A percentile compares a stretch with the other conserved stretches of the same genome.
Conservation (phyloP, 2,329 filamentous ascomycete species). For the Arthroderma sp. region DNA sequence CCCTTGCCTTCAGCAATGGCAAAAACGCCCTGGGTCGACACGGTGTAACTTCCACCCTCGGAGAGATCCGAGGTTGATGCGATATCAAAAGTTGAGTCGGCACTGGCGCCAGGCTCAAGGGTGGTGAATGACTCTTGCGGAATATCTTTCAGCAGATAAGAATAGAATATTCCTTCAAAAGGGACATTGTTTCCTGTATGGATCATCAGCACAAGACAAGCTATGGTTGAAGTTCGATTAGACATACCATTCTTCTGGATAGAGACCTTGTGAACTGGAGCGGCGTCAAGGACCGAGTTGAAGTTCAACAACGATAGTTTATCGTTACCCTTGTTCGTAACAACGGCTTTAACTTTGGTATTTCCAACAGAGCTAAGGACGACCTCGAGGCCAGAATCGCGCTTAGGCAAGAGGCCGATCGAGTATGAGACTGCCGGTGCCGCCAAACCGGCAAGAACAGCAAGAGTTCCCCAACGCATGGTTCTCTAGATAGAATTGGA, state of each 20-base stretch:
- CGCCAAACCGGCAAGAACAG: too few species aligned
- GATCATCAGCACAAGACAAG: conserved; percentile 6
- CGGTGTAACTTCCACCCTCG: conserved; percentile 41
- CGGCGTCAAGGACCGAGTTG: conserved; percentile 24
- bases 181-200: conserved; percentile 16
- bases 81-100: conserved; percentile 24
- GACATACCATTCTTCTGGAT: conserved; percentile 20
- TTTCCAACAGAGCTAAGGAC: conserved; percentile 20
- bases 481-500: too few species aligned
- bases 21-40: conserved; percentile 45
- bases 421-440: too few species aligned
- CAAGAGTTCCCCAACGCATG: too few species aligned
- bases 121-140: conserved; percentile 18
- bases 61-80: conserved; percentile 29
- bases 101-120: conserved; percentile 17
- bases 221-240: neutral
- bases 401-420: conserved; percentile 10
- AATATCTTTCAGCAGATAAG: conserved; percentile 17
- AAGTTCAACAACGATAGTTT: conserved; percentile 23
- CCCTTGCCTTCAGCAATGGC: conserved; percentile 41
- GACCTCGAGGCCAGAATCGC: conserved; percentile 18
- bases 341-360: conserved; percentile 23
- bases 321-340: conserved; percentile 23
- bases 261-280: conserved; percentile 24
- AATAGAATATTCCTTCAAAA: conserved; percentile 22